Evolutionary conservation across 306 rosid genomes (phyloP), one percentile per base, ranked within the genome.

Genomic region (Glycyrrhiza uralensis): DNA sequence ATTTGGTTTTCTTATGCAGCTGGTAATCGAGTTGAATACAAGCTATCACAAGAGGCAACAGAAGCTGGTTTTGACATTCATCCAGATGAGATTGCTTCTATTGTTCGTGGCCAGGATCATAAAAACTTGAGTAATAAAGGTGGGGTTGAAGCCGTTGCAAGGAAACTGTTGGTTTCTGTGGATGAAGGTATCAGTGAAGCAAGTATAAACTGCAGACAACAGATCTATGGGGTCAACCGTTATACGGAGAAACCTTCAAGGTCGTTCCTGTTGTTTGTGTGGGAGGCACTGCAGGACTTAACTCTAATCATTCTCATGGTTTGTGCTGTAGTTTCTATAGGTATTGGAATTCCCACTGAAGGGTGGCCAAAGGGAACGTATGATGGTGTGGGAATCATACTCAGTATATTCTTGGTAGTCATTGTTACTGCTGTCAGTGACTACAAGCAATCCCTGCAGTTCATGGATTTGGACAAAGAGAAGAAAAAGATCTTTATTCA

Each of bases 231-330:
- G 38, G 46, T 67, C 71, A 94, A 94, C 72, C 85, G 90, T 33
- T 94, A 72, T 74, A 79, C 85, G 0, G 99, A 94, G 80, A 94
- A 86, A 75, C 90, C 96, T 79, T 36, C 91, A 30, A 83, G 81
- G 74, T 15, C 84, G 1, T 91, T 94, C 83, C 81, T 80, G 75
- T 76, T 72, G 88, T 94, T 91, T 62, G 81, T 91, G 30, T 91
- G 96, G 99, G 99, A 94, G 13, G 97, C 99, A 67, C 59, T 89
- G 32, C 99, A 89, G 26, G 99, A 94, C 82, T 74, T 94, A 54
- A 94, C 99, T 12, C 81, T 94, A 36, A 88, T 85, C 11, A 89
- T 91, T 78, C 97, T 91, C 54, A 85, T 91, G 88, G 87, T 86
- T 26, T 94, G 97, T 78, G 97, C 97, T 22, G 39, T 86, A 74